phyloP scores from a whole-genome alignment of 176 grass and related monocot genomes.

The Dactylis glomerata region DNA sequence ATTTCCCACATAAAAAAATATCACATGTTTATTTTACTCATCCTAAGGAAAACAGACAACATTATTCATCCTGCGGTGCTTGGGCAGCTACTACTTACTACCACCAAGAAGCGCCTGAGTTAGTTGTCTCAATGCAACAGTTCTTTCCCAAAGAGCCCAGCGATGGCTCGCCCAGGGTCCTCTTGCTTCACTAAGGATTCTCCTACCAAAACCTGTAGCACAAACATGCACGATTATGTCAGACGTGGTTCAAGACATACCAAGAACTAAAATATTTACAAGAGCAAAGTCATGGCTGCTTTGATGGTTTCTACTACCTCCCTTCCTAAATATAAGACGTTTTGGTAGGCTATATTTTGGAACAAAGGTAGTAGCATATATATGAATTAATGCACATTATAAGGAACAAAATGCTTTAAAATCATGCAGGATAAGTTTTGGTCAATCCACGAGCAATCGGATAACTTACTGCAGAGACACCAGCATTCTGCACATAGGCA shows the following conservation, averaged over 20 bases:
- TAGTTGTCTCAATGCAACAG: constrained; percentile 39
- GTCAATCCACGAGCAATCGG: not conserved
- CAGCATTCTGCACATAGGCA: constrained; percentile 81
- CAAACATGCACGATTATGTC: not conserved
- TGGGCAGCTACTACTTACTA: not conserved
- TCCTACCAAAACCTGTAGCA: constrained; percentile 81
- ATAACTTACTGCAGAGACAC: constrained; percentile 74
- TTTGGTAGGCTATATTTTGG: too few relatives aligned
- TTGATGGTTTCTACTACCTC: not conserved
- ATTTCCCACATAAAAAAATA: not conserved
- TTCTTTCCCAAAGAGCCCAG: constrained; percentile 66
- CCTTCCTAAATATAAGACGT: too few relatives aligned
- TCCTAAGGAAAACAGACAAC: not conserved
- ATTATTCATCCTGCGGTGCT: constrained; percentile 13
- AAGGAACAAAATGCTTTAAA: not conserved
- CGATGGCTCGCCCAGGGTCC: constrained; percentile 71
- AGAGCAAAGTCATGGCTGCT: not conserved
- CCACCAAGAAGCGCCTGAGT: not conserved
- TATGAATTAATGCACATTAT: not conserved
- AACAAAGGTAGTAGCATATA: too few relatives aligned
- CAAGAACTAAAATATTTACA: too few relatives aligned
- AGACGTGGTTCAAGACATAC: not conserved
- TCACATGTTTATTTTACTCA: not conserved
- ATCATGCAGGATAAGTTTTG: not conserved
- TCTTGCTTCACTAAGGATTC: constrained; percentile 88